phyloP scores from a whole-genome alignment of 73 alveolate genomes.

The Tetrahymena thermophila region DNA sequence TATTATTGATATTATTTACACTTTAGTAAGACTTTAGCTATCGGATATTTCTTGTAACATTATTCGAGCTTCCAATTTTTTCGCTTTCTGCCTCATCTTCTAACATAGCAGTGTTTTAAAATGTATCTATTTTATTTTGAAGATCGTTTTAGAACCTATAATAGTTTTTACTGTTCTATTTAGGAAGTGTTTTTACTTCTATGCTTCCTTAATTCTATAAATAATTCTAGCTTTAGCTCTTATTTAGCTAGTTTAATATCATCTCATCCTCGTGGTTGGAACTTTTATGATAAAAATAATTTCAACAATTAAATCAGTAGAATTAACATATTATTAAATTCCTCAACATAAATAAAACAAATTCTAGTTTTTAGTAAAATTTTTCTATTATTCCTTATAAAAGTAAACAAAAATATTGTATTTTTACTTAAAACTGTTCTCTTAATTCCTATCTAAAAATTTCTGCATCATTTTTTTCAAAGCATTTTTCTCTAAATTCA shows the following conservation, averaged over 20 bases:
- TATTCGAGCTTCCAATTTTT: neutral
- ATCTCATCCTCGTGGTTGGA: neutral
- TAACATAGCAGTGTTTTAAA: neutral
- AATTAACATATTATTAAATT: neutral
- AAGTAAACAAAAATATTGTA: too few species aligned
- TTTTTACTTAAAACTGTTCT: neutral
- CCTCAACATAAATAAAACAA: neutral
- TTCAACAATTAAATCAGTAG: neutral
- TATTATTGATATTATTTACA: neutral
- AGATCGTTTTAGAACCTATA: neutral
- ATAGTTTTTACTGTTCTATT: neutral
- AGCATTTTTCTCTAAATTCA: neutral
- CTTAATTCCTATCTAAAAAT: neutral
- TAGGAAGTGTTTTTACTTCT: neutral
- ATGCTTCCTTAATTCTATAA: neutral
- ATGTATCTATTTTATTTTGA: neutral
- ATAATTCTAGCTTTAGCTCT: neutral
- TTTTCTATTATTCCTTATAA: neutral
- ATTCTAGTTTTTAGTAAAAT: neutral
- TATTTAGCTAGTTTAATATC: neutral
- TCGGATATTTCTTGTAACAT: neutral
- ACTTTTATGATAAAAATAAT: neutral
- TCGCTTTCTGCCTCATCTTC: neutral
- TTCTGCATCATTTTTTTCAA: neutral
- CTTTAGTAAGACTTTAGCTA: neutral